phyloP scores from a whole-genome alignment of 371 early-diverging fungal genomes.

The Actinomortierella wolfii region DNA sequence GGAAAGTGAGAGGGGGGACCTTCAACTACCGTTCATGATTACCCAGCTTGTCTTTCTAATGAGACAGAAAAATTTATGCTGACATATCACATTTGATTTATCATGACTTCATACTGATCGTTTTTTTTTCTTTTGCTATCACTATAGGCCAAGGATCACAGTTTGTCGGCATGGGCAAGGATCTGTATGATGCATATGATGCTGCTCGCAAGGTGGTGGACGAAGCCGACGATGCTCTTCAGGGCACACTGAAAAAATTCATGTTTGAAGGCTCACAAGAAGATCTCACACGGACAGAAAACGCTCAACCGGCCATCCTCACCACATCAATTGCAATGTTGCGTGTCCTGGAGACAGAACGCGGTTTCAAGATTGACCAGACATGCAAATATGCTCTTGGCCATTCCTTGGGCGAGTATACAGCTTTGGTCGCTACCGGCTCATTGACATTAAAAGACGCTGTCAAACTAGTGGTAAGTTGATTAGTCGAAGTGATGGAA shows the following conservation, averaged over 20 bases:
- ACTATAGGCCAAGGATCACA: constrained; percentile 84
- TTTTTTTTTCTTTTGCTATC: constrained; percentile 3
- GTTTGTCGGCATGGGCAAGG: constrained; percentile 92
- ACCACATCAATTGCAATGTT: constrained; percentile 88
- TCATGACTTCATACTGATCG: no score
- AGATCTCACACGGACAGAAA: constrained; percentile 80
- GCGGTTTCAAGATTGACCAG: constrained; percentile 76
- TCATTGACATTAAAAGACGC: constrained; percentile 81
- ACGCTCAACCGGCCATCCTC: constrained; percentile 96
- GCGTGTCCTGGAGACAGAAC: constrained; percentile 84
- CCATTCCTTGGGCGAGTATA: constrained; percentile 95
- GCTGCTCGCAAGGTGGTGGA: constrained; percentile 85
- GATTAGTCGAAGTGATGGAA: neutral
- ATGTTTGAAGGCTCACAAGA: constrained; percentile 85
- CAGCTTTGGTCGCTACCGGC: constrained; percentile 83
- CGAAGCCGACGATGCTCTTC: constrained; percentile 86
- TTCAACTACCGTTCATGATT: constrained; percentile 8
- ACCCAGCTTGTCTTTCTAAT: neutral
- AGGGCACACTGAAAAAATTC: constrained; percentile 65
- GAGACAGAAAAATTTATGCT: neutral
- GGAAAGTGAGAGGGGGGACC: constrained; percentile 11
- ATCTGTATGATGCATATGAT: constrained; percentile 78
- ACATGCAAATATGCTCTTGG: constrained; percentile 83
- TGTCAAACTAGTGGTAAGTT: constrained; percentile 76
- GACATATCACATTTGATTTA: no score